Percentiles rank a stretch among this genome's conserved stretches.
phyloP scores from a whole-genome alignment of 106 monocot genomes.

The Narthecium ossifragum region DNA sequence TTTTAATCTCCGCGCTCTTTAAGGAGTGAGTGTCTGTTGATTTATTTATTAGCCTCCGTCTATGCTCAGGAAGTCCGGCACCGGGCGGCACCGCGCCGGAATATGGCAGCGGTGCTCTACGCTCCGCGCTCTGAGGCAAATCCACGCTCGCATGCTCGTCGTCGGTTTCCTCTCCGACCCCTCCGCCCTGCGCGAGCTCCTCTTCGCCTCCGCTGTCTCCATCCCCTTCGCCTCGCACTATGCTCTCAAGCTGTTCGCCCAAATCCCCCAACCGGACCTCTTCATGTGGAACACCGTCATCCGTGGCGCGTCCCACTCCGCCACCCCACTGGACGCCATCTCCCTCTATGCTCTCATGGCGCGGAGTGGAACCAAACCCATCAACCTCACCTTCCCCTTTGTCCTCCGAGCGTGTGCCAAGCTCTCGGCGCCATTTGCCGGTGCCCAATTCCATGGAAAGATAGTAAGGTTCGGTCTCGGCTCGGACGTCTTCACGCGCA shows the following conservation, averaged over 20 bases:
- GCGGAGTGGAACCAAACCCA: conserved; percentile 19
- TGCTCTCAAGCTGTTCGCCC: conserved; percentile 50
- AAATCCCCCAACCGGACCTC: conserved; percentile 43
- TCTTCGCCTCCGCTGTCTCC: conserved; percentile 46
- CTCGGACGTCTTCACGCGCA: conserved; percentile 31
- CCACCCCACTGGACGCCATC: conserved; percentile 42
- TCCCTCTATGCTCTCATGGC: conserved; percentile 38
- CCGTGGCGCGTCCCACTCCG: conserved; percentile 45
- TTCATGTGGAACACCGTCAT: conserved; percentile 84
- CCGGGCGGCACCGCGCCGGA: conserved; percentile 18
- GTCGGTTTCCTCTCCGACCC: conserved; percentile 35
- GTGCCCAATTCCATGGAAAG: conserved; percentile 46
- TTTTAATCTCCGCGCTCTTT: too few species aligned
- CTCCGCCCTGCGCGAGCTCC: conserved; percentile 36
- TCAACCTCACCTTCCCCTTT: conserved; percentile 69
- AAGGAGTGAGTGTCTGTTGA: too few species aligned
- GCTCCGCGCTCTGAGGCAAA: conserved; percentile 47
- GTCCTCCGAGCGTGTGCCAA: conserved; percentile 52
- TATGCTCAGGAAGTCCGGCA: conserved; percentile 38
- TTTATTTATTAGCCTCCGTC: too few species aligned
- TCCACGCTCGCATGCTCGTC: conserved; percentile 44
- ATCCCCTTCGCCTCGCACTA: conserved; percentile 28
- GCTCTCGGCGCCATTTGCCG: conserved; percentile 21
- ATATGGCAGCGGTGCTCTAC: conserved; percentile 45
- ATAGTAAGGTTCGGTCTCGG: conserved; percentile 35